Conservation (phyloP, 2,329 filamentous ascomycete genomes). For the Fusarium succisae region DNA sequence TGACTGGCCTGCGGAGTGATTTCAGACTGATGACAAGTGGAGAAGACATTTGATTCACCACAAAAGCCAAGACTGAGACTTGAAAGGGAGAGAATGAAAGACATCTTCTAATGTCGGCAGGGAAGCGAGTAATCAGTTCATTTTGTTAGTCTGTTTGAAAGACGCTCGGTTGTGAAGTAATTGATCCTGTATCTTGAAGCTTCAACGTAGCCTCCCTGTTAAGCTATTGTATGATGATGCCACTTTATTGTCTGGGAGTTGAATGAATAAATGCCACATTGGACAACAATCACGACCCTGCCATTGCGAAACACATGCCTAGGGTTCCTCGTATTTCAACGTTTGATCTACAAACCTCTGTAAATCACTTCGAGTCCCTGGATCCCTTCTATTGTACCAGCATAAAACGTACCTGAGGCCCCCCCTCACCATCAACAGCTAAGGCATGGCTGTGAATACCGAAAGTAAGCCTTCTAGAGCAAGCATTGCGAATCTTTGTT, state of each 20-base stretch:
- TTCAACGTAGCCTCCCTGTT: background rate
- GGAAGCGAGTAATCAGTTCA: conserved; percentile 19
- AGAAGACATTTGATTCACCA: conserved; percentile 4
- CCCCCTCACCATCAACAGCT: conserved; percentile 20
- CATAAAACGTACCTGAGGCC: conserved; percentile 28
- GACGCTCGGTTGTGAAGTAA: conserved; percentile 14
- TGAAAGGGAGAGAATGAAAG: conserved; percentile 8
- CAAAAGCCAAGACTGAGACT: conserved; percentile 19
- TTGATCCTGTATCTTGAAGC: background rate
- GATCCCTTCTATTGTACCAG: conserved; percentile 4
- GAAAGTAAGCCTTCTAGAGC: conserved; percentile 6
- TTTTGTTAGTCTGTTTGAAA: conserved; percentile 14
- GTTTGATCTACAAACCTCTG: conserved; percentile 27
- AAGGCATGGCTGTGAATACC: background rate
- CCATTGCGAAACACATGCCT: conserved; percentile 11
- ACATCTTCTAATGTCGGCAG: conserved; percentile 28
- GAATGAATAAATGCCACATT: conserved; percentile 8
- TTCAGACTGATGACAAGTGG: conserved; percentile 29
- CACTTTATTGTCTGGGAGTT: conserved; percentile 8
- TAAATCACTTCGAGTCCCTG: conserved; percentile 10
- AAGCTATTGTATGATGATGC: conserved; percentile 6
- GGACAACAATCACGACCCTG: conserved; percentile 1
- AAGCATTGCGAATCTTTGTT: conserved; percentile 27
- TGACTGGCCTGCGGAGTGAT: conserved; percentile 1
- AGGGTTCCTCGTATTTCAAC: conserved; percentile 28